Percentiles rank a stretch among this genome's conserved stretches.
Evolutionary conservation across 2,329 filamentous ascomycete genomes (phyloP).

Genomic region (Fusarium sp.): DNA sequence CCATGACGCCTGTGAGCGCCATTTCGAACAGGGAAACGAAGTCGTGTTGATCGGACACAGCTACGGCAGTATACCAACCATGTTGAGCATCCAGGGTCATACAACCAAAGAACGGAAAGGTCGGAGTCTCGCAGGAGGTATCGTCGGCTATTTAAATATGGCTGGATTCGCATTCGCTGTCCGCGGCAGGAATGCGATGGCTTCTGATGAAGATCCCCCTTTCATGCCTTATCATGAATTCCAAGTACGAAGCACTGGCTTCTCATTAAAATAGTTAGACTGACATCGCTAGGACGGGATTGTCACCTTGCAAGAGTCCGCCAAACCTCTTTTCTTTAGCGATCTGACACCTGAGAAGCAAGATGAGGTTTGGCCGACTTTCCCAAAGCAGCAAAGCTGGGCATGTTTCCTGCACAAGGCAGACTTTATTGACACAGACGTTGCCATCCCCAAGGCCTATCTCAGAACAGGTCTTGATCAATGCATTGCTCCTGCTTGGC

Average conservation of each 20-base stretch:
- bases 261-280: fast-evolving
- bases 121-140: background rate
- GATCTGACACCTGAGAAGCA: background rate
- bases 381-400: constrained; percentile 7
- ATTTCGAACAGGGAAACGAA: background rate
- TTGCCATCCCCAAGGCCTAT: background rate
- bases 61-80: constrained; percentile 3
- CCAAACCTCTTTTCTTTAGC: background rate
- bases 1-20: background rate
- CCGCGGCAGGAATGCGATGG: constrained; percentile 3
- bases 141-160: background rate
- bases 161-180: background rate
- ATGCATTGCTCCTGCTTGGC: background rate
- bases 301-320: background rate
- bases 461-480: background rate
- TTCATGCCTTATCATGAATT: background rate
- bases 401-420: background rate
- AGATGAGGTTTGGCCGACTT: background rate
- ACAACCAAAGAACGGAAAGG: background rate
- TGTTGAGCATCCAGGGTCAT: background rate
- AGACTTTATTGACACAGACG: background rate
- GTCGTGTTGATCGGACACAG: background rate
- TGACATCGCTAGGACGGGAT: background rate
- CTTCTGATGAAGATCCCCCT: background rate
- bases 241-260: background rate